These are phyloP conservation scores for Salvia splendens DNA, from an alignment of 257 asterid species.

Conservation along the genomic window DNA sequence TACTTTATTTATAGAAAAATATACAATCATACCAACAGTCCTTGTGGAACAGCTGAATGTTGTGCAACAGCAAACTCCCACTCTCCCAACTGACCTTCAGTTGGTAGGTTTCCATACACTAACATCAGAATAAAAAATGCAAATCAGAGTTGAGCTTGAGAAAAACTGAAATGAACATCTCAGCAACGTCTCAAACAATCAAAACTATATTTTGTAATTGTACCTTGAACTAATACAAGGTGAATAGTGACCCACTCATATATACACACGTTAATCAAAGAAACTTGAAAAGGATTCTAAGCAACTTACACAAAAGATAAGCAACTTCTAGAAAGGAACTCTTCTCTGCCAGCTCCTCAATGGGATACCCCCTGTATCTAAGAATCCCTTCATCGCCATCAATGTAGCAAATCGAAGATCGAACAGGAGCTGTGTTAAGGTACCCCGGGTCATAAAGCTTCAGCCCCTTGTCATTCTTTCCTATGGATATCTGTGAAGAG, in stretches of 20 bases:
- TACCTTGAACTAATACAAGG: background rate
- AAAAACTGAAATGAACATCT: background rate
- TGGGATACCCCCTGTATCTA: conserved; percentile 93
- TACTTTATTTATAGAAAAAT: background rate
- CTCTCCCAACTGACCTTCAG: conserved; percentile 80
- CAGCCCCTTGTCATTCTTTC: conserved; percentile 84
- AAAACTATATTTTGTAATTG: background rate
- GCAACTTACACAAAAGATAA: conserved; percentile 79
- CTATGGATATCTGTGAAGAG: conserved; percentile 63
- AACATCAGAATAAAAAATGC: conserved; percentile 30
- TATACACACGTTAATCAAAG: conserved; percentile 10
- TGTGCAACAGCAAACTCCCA: conserved; percentile 96
- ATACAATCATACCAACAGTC: conserved; percentile 42
- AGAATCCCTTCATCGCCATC: conserved; percentile 99
- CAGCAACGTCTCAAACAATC: background rate
- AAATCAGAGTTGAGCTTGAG: background rate
- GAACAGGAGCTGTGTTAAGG: conserved; percentile 94
- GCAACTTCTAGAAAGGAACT: conserved; percentile 95
- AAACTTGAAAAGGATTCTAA: background rate
- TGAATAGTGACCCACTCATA: background rate
- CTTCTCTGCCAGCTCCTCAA: conserved; percentile 92
- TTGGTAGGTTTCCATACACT: conserved; percentile 95
- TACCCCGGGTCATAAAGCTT: conserved; percentile 98
- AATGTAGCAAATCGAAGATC: conserved; percentile 86
- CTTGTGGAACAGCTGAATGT: conserved; percentile 66